These are phyloP conservation scores for Potentilla sterilis DNA, from an alignment of 306 rosid genomes.

Conservation along the genomic window DNA sequence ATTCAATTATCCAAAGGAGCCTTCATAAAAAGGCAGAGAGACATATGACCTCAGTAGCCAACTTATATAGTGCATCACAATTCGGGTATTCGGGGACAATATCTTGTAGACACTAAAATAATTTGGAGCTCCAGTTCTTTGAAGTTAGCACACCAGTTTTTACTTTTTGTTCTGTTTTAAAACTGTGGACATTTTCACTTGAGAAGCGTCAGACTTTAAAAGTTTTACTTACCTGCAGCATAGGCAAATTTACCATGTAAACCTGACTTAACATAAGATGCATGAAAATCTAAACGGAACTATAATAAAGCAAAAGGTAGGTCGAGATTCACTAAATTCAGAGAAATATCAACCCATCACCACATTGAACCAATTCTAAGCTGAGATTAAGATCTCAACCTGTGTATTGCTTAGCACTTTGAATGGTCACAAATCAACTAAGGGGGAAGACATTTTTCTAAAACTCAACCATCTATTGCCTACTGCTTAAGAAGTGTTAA, in stretches of 20 bases:
- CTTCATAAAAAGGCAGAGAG: background rate
- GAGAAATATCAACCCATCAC: background rate
- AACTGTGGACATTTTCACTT: background rate
- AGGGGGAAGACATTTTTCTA: background rate
- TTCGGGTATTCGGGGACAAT: background rate
- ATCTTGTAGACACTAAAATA: background rate
- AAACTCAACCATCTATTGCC: background rate
- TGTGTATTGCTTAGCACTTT: background rate
- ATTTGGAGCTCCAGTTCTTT: background rate
- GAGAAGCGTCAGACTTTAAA: background rate
- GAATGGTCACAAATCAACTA: background rate
- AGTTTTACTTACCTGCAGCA: background rate
- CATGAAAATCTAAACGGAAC: background rate
- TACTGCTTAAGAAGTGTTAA: background rate
- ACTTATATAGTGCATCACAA: background rate
- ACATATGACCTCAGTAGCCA: background rate
- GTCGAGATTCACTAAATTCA: slow-evolving; percentile 3
- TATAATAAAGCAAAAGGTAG: background rate
- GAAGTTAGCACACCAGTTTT: background rate
- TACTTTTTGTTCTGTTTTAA: background rate
- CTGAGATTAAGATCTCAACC: background rate
- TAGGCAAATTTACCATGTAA: background rate
- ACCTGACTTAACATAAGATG: background rate
- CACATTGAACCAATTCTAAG: background rate
- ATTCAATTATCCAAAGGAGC: background rate